phyloP scores from a whole-genome alignment of 1,284 basidiomycete genomes.

The Cystobasidiaceae sp. region DNA sequence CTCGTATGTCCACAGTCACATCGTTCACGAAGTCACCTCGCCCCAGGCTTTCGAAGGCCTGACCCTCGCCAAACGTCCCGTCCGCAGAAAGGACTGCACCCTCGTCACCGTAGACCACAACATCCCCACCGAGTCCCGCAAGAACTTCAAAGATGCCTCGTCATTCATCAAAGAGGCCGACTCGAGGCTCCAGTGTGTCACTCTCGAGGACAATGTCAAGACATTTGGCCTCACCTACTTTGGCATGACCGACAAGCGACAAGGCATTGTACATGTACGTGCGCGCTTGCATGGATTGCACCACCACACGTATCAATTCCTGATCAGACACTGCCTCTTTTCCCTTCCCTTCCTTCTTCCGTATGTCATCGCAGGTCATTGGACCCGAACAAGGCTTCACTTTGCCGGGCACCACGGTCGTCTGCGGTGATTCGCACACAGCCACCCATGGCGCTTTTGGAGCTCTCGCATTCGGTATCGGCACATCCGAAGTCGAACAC shows the following conservation, averaged over 20 bases:
- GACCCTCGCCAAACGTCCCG: conserved; percentile 69
- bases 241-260: conserved; percentile 52
- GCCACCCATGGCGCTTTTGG: conserved; percentile 87
- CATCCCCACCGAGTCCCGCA: conserved; percentile 81
- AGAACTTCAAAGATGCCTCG: conserved; percentile 68
- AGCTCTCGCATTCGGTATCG: conserved; percentile 92
- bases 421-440: conserved; percentile 94
- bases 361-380: conserved; percentile 56
- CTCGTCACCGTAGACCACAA: conserved; percentile 94
- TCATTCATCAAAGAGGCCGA: conserved; percentile 83
- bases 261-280: conserved; percentile 77
- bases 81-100: conserved; percentile 87
- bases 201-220: conserved; percentile 90
- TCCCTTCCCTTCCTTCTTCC: no score
- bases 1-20: no score
- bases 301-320: no score
- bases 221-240: conserved; percentile 94
- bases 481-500: conserved; percentile 94
- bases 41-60: conserved; percentile 95
- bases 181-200: conserved; percentile 79
- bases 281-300: neutral
- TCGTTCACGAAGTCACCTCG: conserved; percentile 92
- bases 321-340: no score
- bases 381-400: conserved; percentile 94
- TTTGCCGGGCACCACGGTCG: conserved; percentile 88